Conservation (phyloP, 306 rosid species). For the Mimosa bimucronata region DNA sequence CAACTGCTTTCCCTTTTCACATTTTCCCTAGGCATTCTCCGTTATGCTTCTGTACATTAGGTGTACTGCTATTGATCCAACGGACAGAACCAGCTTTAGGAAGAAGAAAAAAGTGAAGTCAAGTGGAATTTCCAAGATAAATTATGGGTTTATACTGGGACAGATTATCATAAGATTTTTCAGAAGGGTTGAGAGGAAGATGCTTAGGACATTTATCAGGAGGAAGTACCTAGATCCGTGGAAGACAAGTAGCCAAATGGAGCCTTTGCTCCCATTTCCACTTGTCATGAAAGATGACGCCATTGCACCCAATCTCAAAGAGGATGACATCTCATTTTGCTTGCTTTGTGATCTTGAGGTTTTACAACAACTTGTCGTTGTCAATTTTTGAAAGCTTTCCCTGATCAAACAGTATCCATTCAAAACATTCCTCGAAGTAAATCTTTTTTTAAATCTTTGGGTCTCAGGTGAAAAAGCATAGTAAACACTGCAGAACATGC, state of each 20-base stretch:
- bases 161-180: constrained; percentile 75
- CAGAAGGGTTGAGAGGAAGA: constrained; percentile 79
- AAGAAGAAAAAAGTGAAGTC: constrained; percentile 49
- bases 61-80: constrained; percentile 89
- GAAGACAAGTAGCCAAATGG: constrained; percentile 58
- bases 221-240: constrained; percentile 81
- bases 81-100: constrained; percentile 70
- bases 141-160: constrained; percentile 62
- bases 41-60: constrained; percentile 76
- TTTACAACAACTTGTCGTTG: constrained; percentile 10
- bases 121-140: constrained; percentile 48
- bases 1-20: background rate
- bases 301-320: constrained; percentile 57
- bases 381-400: background rate
- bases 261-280: constrained; percentile 83
- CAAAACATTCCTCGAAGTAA: background rate
- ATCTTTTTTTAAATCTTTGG: background rate
- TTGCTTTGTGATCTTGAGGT: constrained; percentile 84
- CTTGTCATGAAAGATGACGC: constrained; percentile 79
- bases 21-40: constrained; percentile 55
- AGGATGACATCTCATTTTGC: constrained; percentile 84
- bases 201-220: constrained; percentile 74
- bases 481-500: constrained; percentile 96
- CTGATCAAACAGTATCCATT: background rate
- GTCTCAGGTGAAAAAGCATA: constrained; percentile 72